Evolutionary conservation across 441 rosid genomes (phyloP), one percentile per base, ranked within the genome.

Genomic region (Dalechampia spathulata): DNA sequence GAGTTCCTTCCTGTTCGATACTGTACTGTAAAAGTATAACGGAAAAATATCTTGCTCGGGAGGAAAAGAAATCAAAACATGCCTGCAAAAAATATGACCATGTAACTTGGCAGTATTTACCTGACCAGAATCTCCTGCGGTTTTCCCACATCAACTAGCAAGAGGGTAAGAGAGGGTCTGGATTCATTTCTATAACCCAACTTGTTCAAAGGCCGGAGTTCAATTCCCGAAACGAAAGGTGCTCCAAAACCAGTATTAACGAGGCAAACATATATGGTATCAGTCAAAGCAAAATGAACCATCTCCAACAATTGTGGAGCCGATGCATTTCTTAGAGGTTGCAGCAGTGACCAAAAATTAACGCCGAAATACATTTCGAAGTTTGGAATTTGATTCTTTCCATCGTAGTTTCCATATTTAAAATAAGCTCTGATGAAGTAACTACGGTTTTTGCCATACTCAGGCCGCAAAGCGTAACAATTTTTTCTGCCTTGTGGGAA

Each of bases 401-500:
- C 37, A 36, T 72, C 76, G 32, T 67, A 72, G 11, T 67, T 72
- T 37, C 76, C 76, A 26, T 72, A 63, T 16, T 1, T 11, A 53
- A 67, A 63, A 16, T 25, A 1, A 6, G 40, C 61, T 42, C 50
- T 59, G 50, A 72, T 37, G 5, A 55, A 25, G 20, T 67, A 72
- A 3, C 23, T 48, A 8, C 58, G 52, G 16, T 39, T 63, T 49
- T 55, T 63, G 1, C 71, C 68, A 12, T 48, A 30, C 6, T 26
- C 14, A 7, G 72, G 72, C 34, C 34, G 34, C 36, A 72, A 14
- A 2, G 30, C 52, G 53, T 72, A 72, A 34, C 75, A 71, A 48
- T 71, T 71, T 59, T 49, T 66, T 23, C 34, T 49, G 36, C 75
- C 75, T 55, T 66, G 10, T 8, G 74, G 61, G 41, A 70, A 70